phyloP scores from a whole-genome alignment of 192 early-diverging fungal genomes.

The Powellomyces hirtus region DNA sequence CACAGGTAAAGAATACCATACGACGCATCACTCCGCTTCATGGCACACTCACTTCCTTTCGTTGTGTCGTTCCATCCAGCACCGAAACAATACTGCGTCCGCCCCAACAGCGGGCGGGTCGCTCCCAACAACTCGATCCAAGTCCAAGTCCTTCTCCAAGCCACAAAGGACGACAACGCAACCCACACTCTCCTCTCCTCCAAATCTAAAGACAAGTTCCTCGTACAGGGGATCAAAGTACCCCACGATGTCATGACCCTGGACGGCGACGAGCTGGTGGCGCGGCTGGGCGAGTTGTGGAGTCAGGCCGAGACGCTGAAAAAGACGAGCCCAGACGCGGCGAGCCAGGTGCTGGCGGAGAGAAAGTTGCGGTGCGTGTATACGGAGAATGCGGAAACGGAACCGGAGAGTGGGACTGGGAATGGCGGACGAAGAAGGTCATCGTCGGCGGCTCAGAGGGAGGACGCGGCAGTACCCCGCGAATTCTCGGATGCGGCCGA shows the following conservation, averaged over 20 bases:
- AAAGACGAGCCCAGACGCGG: constrained; percentile 34
- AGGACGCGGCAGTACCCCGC: neutral
- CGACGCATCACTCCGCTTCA: neutral
- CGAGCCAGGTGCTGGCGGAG: constrained; percentile 33
- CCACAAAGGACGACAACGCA: constrained; percentile 74
- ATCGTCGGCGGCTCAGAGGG: neutral
- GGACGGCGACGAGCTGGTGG: constrained; percentile 47
- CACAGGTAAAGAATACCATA: constrained; percentile 46
- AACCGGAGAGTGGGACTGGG: neutral
- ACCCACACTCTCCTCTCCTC: no score
- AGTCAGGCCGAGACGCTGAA: constrained; percentile 37
- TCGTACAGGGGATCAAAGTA: constrained; percentile 85
- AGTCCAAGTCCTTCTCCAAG: constrained; percentile 84
- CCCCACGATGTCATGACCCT: constrained; percentile 64
- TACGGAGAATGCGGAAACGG: no score
- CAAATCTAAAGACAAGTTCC: constrained; percentile 96
- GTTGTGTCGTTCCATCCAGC: no score
- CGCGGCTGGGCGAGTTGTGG: constrained; percentile 42
- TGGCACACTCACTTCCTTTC: neutral
- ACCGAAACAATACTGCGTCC: constrained; percentile 92
- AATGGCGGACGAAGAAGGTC: no score
- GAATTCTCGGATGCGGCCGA: neutral
- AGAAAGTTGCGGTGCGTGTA: constrained; percentile 41
- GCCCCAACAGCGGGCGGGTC: constrained; percentile 86
- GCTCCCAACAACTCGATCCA: constrained; percentile 62